Percentiles rank a stretch among this genome's conserved stretches.
Evolutionary conservation across 306 rosid genomes (phyloP).

Genomic region (Geum urbanum): DNA sequence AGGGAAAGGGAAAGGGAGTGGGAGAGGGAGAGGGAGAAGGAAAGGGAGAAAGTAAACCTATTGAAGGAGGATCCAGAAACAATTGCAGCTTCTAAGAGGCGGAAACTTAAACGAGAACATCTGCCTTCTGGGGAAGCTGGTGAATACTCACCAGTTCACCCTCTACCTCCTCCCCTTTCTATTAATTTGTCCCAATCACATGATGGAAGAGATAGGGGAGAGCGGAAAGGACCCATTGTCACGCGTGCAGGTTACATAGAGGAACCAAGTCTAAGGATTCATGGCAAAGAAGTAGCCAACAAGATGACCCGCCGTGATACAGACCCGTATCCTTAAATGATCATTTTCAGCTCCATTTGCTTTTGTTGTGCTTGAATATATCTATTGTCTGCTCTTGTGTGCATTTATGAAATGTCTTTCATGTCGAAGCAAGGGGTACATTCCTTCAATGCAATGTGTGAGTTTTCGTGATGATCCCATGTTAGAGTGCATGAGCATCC

Average conservation of each 20-base stretch:
- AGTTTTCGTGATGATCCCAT: neutral
- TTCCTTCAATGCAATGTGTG: neutral
- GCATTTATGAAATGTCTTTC: neutral
- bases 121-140: slow-evolving; percentile 70
- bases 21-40: slow-evolving; percentile 44
- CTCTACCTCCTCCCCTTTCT: slow-evolving; percentile 55
- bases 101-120: slow-evolving; percentile 92
- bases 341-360: neutral
- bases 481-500: neutral
- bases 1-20: slow-evolving; percentile 37
- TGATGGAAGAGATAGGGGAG: slow-evolving; percentile 92
- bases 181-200: slow-evolving; percentile 58
- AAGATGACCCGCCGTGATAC: slow-evolving; percentile 86
- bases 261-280: slow-evolving; percentile 71
- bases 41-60: slow-evolving; percentile 72
- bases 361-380: neutral
- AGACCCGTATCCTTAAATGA: slow-evolving; percentile 79
- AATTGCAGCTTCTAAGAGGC: slow-evolving; percentile 75
- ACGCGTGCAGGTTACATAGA: slow-evolving; percentile 71
- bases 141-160: slow-evolving; percentile 86
- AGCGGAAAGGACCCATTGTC: slow-evolving; percentile 69
- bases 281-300: slow-evolving; percentile 71
- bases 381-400: neutral
- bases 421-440: neutral
- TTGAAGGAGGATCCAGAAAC: slow-evolving; percentile 77